Conservation (phyloP, 129 eudicot genomes). For the Rutidosis leptorrhynchoides region DNA sequence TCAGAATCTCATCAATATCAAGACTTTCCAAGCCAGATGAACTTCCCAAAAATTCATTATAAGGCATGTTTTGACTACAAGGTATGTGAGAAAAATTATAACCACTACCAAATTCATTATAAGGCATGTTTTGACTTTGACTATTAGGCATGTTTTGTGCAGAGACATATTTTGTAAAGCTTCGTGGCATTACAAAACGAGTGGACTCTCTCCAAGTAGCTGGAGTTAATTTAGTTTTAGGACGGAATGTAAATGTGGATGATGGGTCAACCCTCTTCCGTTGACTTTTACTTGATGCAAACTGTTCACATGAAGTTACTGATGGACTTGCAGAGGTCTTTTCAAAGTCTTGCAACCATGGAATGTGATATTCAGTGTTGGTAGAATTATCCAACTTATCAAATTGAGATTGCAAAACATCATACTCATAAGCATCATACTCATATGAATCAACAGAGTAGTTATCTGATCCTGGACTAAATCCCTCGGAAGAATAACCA, state of each 20-base stretch:
- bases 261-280: neutral
- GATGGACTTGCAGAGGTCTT: neutral
- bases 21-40: no score
- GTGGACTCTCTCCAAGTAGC: neutral
- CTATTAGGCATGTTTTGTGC: constrained; percentile 10
- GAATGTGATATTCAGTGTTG: constrained; percentile 64
- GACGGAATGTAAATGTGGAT: neutral
- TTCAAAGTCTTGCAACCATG: constrained; percentile 47
- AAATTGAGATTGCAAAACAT: constrained; percentile 62
- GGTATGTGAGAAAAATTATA: no score
- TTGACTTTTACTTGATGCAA: neutral
- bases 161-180: neutral
- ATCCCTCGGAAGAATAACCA: no score
- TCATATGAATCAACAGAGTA: constrained; percentile 32
- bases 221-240: constrained; percentile 6
- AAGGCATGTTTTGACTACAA: no score
- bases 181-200: neutral
- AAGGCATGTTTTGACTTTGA: neutral
- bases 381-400: constrained; percentile 65
- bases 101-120: no score
- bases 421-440: constrained; percentile 37
- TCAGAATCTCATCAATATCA: no score
- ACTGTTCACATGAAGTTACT: neutral
- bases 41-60: no score
- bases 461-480: no score